Percentiles rank a stretch among this genome's conserved stretches.
phyloP scores from a whole-genome alignment of 495 filamentous ascomycete species.

The Penicillium bialowiezense region DNA sequence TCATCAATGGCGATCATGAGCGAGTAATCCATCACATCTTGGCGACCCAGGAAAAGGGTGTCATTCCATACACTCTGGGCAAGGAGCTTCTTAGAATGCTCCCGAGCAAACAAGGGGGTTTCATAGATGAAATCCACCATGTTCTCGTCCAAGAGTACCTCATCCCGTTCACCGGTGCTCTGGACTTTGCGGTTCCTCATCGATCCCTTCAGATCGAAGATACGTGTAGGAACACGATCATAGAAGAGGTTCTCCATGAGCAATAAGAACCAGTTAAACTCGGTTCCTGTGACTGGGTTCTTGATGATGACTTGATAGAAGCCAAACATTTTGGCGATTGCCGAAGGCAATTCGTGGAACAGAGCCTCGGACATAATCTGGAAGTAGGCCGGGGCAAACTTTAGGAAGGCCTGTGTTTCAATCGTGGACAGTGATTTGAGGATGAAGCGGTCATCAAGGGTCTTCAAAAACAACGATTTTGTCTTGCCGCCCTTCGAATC shows the following conservation, averaged over 20 bases:
- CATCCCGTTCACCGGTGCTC: slow-evolving; percentile 89
- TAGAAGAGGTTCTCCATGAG: slow-evolving; percentile 99
- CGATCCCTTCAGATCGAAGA: slow-evolving; percentile 96
- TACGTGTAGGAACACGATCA: slow-evolving; percentile 83
- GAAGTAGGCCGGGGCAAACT: slow-evolving; percentile 95
- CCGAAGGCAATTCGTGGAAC: slow-evolving; percentile 93
- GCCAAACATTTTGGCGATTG: slow-evolving; percentile 98
- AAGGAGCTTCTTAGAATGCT: slow-evolving; percentile 89
- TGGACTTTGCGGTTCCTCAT: slow-evolving; percentile 98
- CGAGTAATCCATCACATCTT: slow-evolving; percentile 99
- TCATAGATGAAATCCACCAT: slow-evolving; percentile 99
- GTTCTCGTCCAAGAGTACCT: slow-evolving; percentile 96
- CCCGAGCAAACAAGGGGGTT: slow-evolving; percentile 87
- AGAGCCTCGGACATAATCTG: slow-evolving; percentile 93
- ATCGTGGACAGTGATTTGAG: slow-evolving; percentile 85
- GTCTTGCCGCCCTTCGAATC: slow-evolving; percentile 98
- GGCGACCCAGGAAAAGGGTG: slow-evolving; percentile 84
- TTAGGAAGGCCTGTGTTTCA: slow-evolving; percentile 90
- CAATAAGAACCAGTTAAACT: slow-evolving; percentile 92
- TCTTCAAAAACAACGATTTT: slow-evolving; percentile 97
- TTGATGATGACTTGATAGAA: slow-evolving; percentile 98
- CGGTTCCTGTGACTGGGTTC: slow-evolving; percentile 84
- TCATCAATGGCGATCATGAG: slow-evolving; percentile 99
- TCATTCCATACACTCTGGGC: slow-evolving; percentile 88
- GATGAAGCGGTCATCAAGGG: slow-evolving; percentile 89